Base-by-base conservation (phyloP, 768 basidiomycete genomes). In the Boletellus ananiceps region DNA sequence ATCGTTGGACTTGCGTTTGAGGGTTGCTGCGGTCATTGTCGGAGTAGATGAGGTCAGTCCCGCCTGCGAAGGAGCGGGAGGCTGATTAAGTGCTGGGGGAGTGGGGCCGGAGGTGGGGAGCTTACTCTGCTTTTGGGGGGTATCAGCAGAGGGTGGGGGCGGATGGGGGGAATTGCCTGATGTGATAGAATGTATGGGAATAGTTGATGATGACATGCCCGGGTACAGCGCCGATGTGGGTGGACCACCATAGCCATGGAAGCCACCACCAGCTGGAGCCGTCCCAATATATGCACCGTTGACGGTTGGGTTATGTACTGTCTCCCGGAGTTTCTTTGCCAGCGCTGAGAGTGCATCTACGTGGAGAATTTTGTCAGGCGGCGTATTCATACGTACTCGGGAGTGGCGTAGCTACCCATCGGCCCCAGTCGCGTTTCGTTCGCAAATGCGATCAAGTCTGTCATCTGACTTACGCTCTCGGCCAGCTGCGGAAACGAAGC, bases 391-490 rank as follows among this genome's bases (percentile, higher is more conserved):
- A 52, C 45, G 47, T 44, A 60, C 62, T 57, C 46, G 56, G 57
- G 56, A 50, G 48, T 55, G 52, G 58, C 48, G 51, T 56, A 74
- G 80, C 60, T 68, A 91, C 88, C 83, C 59, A 79, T 63, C 21
- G 87, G 86, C 34, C 88, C 88, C 15, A 83, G 62, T 0, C 69
- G 44, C 7, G 69, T 65, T 32, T 82, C 77, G 21, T 57, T 76
- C 21, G 84, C 80, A 58, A 78, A 88, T 5, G 75, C 60, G 47
- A 92, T 88, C 46, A 92, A 72, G 56, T 90, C 87, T 31, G 79
- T 72, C 89, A 91, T 89, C 52, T 85, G 80, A 38, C 77, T 79
- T 6, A 91, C 87, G 58, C 86, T 88, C 64, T 92, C 88, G 23
- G 88, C 88, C 44, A 92, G 74, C 83, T 86, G 57, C 32, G 50